Evolutionary conservation across 2,329 filamentous ascomycete species (phyloP).

Genomic region (Hymenoscyphus fraxineus): DNA sequence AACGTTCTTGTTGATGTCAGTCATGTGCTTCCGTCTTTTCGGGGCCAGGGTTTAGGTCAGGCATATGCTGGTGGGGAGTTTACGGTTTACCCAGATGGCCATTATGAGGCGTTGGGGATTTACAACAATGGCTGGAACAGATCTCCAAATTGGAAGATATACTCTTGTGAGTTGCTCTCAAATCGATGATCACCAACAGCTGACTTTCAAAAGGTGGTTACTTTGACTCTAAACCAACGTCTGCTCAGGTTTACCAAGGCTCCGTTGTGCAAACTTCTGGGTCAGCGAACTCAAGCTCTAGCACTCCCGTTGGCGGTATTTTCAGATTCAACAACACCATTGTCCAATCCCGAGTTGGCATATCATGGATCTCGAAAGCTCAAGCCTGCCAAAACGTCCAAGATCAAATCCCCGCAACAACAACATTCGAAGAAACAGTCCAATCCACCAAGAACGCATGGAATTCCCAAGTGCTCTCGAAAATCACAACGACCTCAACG

Average conservation of each 20-base stretch:
- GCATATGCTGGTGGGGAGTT: conserved; percentile 59
- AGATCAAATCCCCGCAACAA: conserved; percentile 42
- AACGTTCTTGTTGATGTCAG: conserved; percentile 27
- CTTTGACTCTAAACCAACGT: conserved; percentile 24
- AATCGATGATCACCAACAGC: background rate
- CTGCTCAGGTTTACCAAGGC: conserved; percentile 28
- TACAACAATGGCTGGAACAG: conserved; percentile 68
- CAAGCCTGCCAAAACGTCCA: conserved; percentile 48
- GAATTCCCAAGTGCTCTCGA: conserved; percentile 59
- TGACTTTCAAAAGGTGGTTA: conserved; percentile 21
- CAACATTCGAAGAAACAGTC: conserved; percentile 39
- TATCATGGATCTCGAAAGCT: conserved; percentile 47
- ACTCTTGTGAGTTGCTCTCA: conserved; percentile 46
- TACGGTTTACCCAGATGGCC: conserved; percentile 45
- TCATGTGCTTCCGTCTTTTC: conserved; percentile 60
- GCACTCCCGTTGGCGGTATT: conserved; percentile 43
- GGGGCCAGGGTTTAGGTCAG: conserved; percentile 58
- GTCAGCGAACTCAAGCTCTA: conserved; percentile 35
- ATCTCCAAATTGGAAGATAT: conserved; percentile 58
- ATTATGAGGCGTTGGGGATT: conserved; percentile 57
- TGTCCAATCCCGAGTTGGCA: conserved; percentile 48
- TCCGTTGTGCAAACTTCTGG: conserved; percentile 31
- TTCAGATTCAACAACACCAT: conserved; percentile 43
- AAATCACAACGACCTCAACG: conserved; percentile 56
- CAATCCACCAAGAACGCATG: conserved; percentile 49